Percentiles rank a stretch among this genome's conserved stretches.
phyloP scores from a whole-genome alignment of 805 yeast genomes.

The Scheffersomyces ergatensis region DNA sequence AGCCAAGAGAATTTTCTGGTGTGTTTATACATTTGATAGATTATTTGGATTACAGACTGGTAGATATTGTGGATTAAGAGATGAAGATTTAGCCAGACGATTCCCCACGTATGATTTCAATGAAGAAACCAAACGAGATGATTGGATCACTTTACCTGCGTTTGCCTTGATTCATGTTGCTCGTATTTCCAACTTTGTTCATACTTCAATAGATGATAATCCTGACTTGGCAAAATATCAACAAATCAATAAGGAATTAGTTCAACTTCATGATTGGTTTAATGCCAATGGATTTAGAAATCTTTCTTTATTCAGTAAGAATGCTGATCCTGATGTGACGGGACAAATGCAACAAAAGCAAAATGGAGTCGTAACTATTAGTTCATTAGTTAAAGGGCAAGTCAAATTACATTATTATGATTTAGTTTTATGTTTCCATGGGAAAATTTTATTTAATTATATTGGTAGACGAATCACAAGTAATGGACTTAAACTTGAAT shows the following conservation, averaged over 20 bases:
- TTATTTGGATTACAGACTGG: conserved; percentile 54
- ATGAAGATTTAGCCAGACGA: conserved; percentile 31
- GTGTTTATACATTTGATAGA: conserved; percentile 53
- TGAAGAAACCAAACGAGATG: conserved; percentile 34
- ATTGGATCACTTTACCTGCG: conserved; percentile 49
- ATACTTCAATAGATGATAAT: conserved; percentile 23
- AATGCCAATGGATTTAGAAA: conserved; percentile 32
- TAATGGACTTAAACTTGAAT: conserved; percentile 27
- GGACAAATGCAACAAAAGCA: conserved; percentile 3
- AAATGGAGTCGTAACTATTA: conserved; percentile 2
- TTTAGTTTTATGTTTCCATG: conserved; percentile 32
- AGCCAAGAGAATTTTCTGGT: conserved; percentile 53
- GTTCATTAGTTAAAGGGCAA: conserved; percentile 28
- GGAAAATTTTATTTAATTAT: conserved; percentile 28
- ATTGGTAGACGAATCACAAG: conserved; percentile 30
- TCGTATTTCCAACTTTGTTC: conserved; percentile 34
- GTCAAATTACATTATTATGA: conserved; percentile 41
- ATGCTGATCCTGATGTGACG: conserved; percentile 1
- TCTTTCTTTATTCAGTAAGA: conserved; percentile 15
- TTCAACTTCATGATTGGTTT: conserved; percentile 29
- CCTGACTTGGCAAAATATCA: conserved; percentile 24
- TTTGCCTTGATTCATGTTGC: conserved; percentile 46
- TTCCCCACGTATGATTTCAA: conserved; percentile 29
- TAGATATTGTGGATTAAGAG: conserved; percentile 33
- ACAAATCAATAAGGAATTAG: conserved; percentile 30